Percentiles rank a stretch among this genome's conserved stretches.
Conservation (phyloP, 768 basidiomycete species). For the Pholiota conissans region DNA sequence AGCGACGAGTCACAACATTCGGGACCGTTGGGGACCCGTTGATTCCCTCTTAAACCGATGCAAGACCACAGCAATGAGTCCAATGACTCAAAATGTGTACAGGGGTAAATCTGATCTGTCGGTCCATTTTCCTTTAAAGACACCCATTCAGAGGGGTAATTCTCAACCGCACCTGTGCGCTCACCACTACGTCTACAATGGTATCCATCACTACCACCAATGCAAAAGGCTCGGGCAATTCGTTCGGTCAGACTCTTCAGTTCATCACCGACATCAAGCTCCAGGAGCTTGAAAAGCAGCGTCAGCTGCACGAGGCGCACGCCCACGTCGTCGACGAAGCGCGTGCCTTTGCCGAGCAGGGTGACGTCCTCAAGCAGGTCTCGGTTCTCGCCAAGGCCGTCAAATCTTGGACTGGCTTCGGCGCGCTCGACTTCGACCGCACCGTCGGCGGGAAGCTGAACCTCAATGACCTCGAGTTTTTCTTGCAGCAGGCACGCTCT, state of each 20-base stretch:
- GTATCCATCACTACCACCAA: not conserved
- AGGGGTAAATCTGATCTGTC: too few relatives aligned
- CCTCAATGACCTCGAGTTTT: conserved; percentile 26
- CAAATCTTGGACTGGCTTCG: conserved; percentile 36
- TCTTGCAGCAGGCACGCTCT: conserved; percentile 39
- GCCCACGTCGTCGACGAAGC: conserved; percentile 30
- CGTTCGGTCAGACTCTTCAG: conserved; percentile 39
- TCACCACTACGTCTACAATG: not conserved
- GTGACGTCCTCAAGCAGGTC: conserved; percentile 26
- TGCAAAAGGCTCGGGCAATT: conserved; percentile 5
- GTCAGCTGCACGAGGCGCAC: conserved; percentile 32
- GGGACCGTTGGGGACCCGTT: too few relatives aligned
- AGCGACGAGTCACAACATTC: too few relatives aligned
- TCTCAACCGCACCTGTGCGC: too few relatives aligned
- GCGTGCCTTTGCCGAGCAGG: conserved; percentile 20
- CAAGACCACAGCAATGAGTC: too few relatives aligned
- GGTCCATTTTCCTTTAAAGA: too few relatives aligned
- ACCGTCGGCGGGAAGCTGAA: conserved; percentile 22
- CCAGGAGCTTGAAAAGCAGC: conserved; percentile 42
- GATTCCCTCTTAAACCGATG: too few relatives aligned
- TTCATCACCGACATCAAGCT: conserved; percentile 45
- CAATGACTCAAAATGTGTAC: too few relatives aligned
- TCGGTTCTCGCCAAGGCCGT: conserved; percentile 34
- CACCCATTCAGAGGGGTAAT: too few relatives aligned
- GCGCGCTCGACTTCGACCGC: conserved; percentile 18